Base-by-base conservation (phyloP, 495 filamentous ascomycete species). In the Hamigera avellanea region DNA sequence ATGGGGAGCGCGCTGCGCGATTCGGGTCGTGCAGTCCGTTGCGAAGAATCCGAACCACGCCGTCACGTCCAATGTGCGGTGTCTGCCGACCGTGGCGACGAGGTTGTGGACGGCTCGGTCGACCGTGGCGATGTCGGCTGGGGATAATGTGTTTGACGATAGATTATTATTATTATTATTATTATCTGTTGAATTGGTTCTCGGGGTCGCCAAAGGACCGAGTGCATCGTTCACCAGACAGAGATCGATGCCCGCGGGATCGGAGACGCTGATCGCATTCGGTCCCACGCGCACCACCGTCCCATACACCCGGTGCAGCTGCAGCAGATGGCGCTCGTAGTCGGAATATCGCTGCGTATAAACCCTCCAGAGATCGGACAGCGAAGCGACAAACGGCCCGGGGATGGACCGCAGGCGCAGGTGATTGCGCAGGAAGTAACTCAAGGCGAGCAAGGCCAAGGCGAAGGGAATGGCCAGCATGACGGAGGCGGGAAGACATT, bases 211-310 rank as follows among this genome's bases (percentile, higher is more conserved):
- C 25, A 12, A 12, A 26, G 12, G 25, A 26, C 25, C 7, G 12
- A 7, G 7, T 26, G 12, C 25, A 26, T 12, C 25, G 12, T 7
- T 26, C 25, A 26, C 25, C 12, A 26, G 25, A 26, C 12, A 26
- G 7, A 26, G 18, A 9, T 41, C 43, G 31, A 71, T 66, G 0
- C 49, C 64, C 12, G 53, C 56, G 0, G 33, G 42, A 25, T 66
- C 65, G 23, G 63, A 49, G 7, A 78, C 60, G 34, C 67, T 76
- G 8, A 80, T 52, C 19, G 61, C 58, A 23, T 70, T 64, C 1
- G 75, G 75, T 0, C 75, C 75, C 8, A 78, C 51, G 1, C 75
- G 65, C 17, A 81, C 75, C 1, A 69, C 48, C 1, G 57, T 52
- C 0, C 75, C 77, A 46, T 77, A 73, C 15, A 50, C 50, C 13